Evolutionary conservation across 495 filamentous ascomycete genomes (phyloP), one percentile per base, ranked within the genome.

Genomic region (Lophiotrema nucula): DNA sequence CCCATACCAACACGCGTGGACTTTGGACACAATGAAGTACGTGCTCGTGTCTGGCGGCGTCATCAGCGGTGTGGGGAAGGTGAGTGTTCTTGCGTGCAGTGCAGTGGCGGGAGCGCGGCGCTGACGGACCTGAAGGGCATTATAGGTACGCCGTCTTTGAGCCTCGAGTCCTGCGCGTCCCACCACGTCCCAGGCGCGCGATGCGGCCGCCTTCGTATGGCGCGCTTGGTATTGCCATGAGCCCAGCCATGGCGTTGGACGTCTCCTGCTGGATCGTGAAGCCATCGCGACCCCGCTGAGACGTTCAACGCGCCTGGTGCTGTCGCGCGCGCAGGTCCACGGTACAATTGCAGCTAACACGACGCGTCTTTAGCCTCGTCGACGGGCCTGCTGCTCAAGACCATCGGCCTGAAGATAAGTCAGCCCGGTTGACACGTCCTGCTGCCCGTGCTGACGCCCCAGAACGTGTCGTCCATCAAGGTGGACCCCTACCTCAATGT

Each of bases 11-110:
- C 47, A 31, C 60, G 43, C 56, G 72, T n/a, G n/a, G n/a, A n/a
- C n/a, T n/a, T n/a, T n/a, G n/a, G n/a, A n/a, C n/a, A 83, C 75
- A 57, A 92, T 90, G 87, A 90, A 91, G 76, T 90, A 89, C 75
- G 85, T 91, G 71, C 76, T 92, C 42, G 88, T 92, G 27, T 88
- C 86, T 58, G 88, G 88, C 81, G 88, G 86, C 83, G 66, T 69
- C 63, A 89, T 90, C 52, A 83, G 79, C 64, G 89, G 89, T 59
- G 85, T 93, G 69, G 89, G 88, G 56, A 92, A 62, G 58, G 58
- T 62, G 23, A 62, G 58, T 43, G 10, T 19, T 10, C 25, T 25
- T 21, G 19, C 24, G n/a, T 31, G 18, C 15, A 1, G 8, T 35
- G 31, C 27, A 35, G 13, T 8, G 2, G 11, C 23, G 21, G 2